Evolutionary conservation across 768 basidiomycete genomes (phyloP), one percentile per base, ranked within the genome.

Genomic region (Nevesoporus exiguus): DNA sequence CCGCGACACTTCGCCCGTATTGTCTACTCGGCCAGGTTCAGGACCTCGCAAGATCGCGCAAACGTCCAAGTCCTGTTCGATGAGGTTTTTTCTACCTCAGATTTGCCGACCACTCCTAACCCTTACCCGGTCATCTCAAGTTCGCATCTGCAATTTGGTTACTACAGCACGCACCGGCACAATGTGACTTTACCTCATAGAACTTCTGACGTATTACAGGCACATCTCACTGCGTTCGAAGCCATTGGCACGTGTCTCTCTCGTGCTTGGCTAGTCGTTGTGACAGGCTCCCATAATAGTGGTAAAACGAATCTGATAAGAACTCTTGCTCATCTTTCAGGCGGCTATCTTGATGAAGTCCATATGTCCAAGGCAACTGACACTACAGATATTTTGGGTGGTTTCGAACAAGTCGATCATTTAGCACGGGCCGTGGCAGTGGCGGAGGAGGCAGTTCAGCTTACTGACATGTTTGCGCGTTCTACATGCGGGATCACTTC

Each of bases 331-430:
- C 71, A 81, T 48, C 71, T 85, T 34, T 81, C 82, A 31, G 96
- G 97, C 24, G 79, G 82, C 47, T 42, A 68, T 22, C 77, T 98
- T 1, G 77, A 76, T 21, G 90, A 93, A 67, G 79, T 97, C 44
- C 76, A 83, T 17, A 76, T 98, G 65, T 95, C 90, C 67, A 86
- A 80, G 54, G 86, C 90, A 7, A 93, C 91, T 3, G 97, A 99
- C 67, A 90, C 94, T 1, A 85, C 86, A 69, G 97, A 99, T 70
- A 85, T 99, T 31, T 74, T 99, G 41, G 97, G 97, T 31, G 88
- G 90, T 67, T 98, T 98, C 65, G 97, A 99, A 71, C 96, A 98
- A 71, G 83, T 87, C 25, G 89, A 93, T 66, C 50, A 66, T 34
- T 71, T 70, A n/a, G 72, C 74, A 33, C 77, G 76, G 27, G 48